A percentile compares a stretch with the other conserved stretches of the same genome.
Evolutionary conservation across 2,329 filamentous ascomycete species (phyloP).

Genomic region (Moelleriella libera): DNA sequence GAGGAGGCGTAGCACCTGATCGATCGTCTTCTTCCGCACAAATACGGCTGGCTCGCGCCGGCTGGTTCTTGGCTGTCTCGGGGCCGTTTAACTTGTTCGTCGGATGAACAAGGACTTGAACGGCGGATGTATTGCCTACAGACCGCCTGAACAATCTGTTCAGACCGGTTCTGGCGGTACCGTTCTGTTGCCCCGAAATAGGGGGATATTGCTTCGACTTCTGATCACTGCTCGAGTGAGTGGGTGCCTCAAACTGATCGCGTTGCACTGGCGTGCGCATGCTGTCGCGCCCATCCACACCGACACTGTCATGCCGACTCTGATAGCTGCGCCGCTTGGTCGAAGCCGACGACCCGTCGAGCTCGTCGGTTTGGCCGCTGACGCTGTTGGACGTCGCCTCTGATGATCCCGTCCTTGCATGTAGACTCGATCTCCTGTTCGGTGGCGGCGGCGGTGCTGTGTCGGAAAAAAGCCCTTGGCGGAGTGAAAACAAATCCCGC

Average conservation of each 20-base stretch:
- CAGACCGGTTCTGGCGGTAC: constrained; percentile 27
- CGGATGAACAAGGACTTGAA: not conserved
- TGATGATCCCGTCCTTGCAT: constrained; percentile 27
- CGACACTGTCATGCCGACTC: constrained; percentile 16
- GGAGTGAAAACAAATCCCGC: constrained; percentile 28
- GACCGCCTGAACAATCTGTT: constrained; percentile 38
- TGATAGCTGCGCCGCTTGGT: constrained; percentile 8
- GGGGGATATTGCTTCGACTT: constrained; percentile 35
- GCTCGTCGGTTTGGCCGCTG: constrained; percentile 4
- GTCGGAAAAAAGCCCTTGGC: constrained; percentile 22
- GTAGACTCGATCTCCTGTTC: constrained; percentile 37
- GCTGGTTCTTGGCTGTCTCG: constrained; percentile 9
- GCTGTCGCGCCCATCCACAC: constrained; percentile 12
- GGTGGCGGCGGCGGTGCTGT: constrained; percentile 30
- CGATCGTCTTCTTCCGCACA: constrained; percentile 25
- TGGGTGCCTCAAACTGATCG: constrained; percentile 7
- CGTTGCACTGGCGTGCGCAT: constrained; percentile 12
- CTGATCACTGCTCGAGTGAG: constrained; percentile 12
- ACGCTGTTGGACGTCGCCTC: constrained; percentile 7
- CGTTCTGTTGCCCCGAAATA: constrained; percentile 26
- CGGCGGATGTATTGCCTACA: constrained; percentile 18
- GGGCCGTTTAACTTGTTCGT: not conserved
- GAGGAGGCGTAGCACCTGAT: constrained; percentile 38
- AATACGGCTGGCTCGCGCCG: constrained; percentile 22
- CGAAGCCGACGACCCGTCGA: constrained; percentile 3